Percentiles rank a stretch among this genome's conserved stretches.
Conservation (phyloP, 768 basidiomycete species). For the Kwoniella pini region DNA sequence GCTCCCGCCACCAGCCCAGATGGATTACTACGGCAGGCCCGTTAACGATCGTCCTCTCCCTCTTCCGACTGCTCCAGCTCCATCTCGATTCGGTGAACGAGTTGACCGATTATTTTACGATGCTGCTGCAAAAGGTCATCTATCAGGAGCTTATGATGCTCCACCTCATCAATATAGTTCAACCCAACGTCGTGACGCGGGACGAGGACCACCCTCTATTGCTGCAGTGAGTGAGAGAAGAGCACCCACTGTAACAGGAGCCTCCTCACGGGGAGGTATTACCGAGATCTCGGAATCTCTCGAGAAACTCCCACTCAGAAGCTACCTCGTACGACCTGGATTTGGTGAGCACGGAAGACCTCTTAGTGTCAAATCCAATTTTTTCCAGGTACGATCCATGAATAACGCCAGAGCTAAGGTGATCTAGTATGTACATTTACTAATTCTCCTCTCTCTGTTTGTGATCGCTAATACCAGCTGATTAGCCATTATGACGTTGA, state of each 20-base stretch:
- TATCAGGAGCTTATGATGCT: neutral
- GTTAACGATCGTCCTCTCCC: no score
- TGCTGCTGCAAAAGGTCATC: neutral
- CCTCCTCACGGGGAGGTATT: neutral
- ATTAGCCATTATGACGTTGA: conserved; percentile 54
- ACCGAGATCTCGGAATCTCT: conserved; percentile 7
- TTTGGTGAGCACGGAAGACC: conserved; percentile 29
- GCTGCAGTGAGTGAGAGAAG: neutral
- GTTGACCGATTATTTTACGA: neutral
- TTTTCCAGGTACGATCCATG: conserved; percentile 32
- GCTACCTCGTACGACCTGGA: conserved; percentile 42
- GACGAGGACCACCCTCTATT: neutral
- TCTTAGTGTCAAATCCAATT: conserved; percentile 37
- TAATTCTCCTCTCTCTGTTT: no score
- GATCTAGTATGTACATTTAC: conserved; percentile 29
- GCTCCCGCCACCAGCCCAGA: no score
- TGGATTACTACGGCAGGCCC: no score
- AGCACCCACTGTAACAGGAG: neutral
- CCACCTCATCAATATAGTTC: neutral
- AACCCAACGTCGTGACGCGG: neutral
- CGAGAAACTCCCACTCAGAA: conserved; percentile 24
- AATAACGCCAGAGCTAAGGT: conserved; percentile 28
- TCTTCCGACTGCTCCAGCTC: no score
- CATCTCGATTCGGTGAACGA: no score
- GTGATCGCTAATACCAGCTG: no score